A percentile compares a stretch with the other conserved stretches of the same genome.
These are phyloP conservation scores for Ogataea haglerorum DNA, from an alignment of 805 yeast genomes.

Conservation along the genomic window DNA sequence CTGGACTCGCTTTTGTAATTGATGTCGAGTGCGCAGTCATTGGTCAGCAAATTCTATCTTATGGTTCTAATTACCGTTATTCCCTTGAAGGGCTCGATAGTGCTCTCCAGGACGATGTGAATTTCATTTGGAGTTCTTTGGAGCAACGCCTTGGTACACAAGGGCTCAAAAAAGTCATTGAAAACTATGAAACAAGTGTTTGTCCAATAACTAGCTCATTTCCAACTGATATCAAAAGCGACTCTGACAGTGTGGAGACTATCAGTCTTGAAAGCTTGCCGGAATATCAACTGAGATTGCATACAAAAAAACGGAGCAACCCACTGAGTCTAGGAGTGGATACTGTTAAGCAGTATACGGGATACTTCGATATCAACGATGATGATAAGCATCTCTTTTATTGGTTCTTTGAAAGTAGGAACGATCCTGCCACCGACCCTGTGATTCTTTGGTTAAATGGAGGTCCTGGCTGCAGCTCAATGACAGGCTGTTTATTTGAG, in stretches of 20 bases:
- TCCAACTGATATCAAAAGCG: conserved; percentile 2
- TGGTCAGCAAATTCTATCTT: background rate
- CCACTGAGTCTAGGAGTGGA: conserved; percentile 77
- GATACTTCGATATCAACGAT: conserved; percentile 67
- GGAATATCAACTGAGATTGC: conserved; percentile 26
- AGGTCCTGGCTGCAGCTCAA: conserved; percentile 91
- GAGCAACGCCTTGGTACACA: conserved; percentile 6
- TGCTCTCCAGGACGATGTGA: conserved; percentile 5
- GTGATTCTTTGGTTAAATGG: conserved; percentile 88
- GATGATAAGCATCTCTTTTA: conserved; percentile 78
- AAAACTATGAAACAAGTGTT: conserved; percentile 8
- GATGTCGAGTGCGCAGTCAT: background rate
- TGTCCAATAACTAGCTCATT: conserved; percentile 12
- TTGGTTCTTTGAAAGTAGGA: conserved; percentile 84
- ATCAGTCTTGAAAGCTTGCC: conserved; percentile 15
- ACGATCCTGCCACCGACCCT: conserved; percentile 84
- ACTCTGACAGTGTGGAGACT: conserved; percentile 5
- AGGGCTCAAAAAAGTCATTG: conserved; percentile 7
- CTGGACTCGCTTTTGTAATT: background rate
- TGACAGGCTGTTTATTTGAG: conserved; percentile 84
- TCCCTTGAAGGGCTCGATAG: background rate
- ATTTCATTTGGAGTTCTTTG: conserved; percentile 17
- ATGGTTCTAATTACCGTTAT: background rate
- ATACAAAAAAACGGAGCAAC: conserved; percentile 23
- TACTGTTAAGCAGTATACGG: conserved; percentile 75